phyloP scores from a whole-genome alignment of 2,329 filamentous ascomycete genomes.

The Setomelanomma holmii region DNA sequence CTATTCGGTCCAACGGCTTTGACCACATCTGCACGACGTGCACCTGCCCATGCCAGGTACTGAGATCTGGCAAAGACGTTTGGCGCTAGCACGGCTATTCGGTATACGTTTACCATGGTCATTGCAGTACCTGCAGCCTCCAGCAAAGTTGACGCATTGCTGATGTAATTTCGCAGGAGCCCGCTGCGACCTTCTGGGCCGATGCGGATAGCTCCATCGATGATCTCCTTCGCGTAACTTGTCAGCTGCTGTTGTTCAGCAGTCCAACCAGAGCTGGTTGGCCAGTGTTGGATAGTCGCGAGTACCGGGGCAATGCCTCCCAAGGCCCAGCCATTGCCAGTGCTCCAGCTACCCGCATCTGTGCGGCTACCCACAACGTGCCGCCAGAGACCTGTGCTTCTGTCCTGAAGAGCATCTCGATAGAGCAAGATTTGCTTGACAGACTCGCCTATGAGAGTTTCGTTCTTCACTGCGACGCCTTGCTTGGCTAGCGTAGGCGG shows the following conservation, averaged over 20 bases:
- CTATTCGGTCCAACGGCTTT: not conserved
- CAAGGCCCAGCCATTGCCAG: not conserved
- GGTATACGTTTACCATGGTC: not conserved
- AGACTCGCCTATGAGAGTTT: not conserved
- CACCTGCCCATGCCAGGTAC: not conserved
- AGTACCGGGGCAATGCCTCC: not conserved
- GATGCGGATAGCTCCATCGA: not conserved
- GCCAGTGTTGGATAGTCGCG: not conserved
- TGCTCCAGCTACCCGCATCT: not conserved
- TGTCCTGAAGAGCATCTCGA: not conserved
- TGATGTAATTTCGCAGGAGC: not conserved
- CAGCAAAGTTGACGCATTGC: not conserved
- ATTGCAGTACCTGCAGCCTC: not conserved
- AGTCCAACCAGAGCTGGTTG: not conserved
- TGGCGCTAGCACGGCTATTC: not conserved
- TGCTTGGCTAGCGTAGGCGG: not conserved
- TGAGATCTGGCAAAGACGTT: not conserved
- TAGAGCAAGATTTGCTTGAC: not conserved
- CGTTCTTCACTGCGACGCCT: not conserved
- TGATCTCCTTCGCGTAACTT: not conserved
- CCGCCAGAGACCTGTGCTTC: not conserved
- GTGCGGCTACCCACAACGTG: not conserved
- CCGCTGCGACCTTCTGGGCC: not conserved
- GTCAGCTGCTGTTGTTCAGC: not conserved
- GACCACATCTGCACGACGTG: not conserved